Conservation (phyloP, 306 rosid genomes). For the Fragaria vesca region DNA sequence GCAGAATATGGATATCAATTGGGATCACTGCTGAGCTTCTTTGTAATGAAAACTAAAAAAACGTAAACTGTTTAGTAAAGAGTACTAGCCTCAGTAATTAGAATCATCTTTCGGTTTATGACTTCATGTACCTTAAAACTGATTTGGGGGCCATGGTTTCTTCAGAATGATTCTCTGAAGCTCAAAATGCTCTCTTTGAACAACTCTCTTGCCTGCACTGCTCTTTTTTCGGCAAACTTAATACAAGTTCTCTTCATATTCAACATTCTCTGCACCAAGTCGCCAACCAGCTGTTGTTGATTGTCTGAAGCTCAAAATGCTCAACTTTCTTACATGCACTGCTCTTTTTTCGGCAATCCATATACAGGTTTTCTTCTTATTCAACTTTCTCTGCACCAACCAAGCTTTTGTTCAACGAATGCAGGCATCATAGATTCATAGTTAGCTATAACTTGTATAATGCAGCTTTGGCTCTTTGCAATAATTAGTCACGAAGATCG, state of each 20-base stretch:
- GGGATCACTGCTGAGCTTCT: slow-evolving; percentile 64
- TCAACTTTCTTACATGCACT: neutral
- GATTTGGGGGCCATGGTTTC: neutral
- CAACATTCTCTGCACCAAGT: neutral
- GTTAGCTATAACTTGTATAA: neutral
- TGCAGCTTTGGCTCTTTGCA: neutral
- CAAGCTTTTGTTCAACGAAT: neutral
- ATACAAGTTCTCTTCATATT: neutral
- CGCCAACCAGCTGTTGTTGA: too few relatives aligned
- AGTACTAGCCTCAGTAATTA: neutral
- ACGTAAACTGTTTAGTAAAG: slow-evolving; percentile 33
- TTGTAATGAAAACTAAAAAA: slow-evolving; percentile 70
- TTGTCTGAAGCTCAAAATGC: neutral
- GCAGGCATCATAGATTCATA: neutral
- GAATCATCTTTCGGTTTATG: neutral
- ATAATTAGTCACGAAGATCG: neutral
- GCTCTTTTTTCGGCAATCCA: neutral
- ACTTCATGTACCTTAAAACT: neutral
- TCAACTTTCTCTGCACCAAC: neutral
- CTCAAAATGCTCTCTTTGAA: neutral
- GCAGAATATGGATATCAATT: slow-evolving; percentile 62
- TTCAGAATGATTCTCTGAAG: neutral
- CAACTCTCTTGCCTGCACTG: neutral
- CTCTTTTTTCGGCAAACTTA: neutral
- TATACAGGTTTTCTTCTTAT: neutral